Conservation (phyloP, 305 asterid species). For the Euphrasia arctica region DNA sequence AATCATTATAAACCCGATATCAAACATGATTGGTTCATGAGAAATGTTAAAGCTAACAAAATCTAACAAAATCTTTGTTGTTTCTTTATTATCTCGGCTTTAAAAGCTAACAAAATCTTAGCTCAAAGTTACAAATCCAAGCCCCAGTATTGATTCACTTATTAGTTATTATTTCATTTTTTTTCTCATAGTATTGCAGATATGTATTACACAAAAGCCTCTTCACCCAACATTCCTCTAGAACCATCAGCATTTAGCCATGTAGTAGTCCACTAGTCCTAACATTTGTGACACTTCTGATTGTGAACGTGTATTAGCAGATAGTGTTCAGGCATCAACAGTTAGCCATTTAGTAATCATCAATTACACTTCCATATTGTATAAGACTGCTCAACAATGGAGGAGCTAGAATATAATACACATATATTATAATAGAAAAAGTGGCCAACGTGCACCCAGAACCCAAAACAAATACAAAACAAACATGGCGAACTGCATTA, state of each 20-base stretch:
- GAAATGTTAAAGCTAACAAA: too few relatives aligned
- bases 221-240: neutral
- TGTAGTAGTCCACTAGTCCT: neutral
- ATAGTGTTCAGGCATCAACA: neutral
- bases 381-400: neutral
- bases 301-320: neutral
- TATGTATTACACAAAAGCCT: neutral
- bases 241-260: too few relatives aligned
- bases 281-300: neutral
- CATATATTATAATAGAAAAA: too few relatives aligned
- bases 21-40: too few relatives aligned
- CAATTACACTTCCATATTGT: neutral
- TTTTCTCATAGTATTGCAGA: neutral
- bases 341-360: neutral
- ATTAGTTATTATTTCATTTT: neutral
- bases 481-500: too few relatives aligned
- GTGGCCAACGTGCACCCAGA: too few relatives aligned
- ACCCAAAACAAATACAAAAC: too few relatives aligned
- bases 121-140: neutral
- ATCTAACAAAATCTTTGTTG: too few relatives aligned
- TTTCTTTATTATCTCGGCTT: too few relatives aligned
- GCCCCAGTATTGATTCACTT: neutral
- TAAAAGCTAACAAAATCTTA: too few relatives aligned
- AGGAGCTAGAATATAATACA: too few relatives aligned
- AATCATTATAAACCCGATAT: too few relatives aligned